Percentiles rank a stretch among this genome's conserved stretches.
Evolutionary conservation across 2,329 filamentous ascomycete species (phyloP).

Genomic region (Xylogone sp.): DNA sequence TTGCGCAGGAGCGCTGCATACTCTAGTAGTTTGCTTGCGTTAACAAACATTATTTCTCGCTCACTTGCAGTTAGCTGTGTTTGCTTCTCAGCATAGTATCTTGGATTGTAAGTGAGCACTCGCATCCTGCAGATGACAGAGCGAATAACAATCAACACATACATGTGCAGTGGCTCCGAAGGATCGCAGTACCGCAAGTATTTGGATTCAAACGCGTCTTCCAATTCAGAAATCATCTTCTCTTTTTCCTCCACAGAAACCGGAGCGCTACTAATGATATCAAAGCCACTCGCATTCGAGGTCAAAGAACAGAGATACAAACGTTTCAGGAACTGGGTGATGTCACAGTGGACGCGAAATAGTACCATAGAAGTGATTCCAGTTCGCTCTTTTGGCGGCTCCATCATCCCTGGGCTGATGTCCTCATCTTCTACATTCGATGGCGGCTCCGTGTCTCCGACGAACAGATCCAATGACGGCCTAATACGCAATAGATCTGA

Average conservation of each 20-base stretch:
- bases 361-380: slow-evolving; percentile 38
- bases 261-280: slow-evolving; percentile 8
- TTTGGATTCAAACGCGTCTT: slow-evolving; percentile 30
- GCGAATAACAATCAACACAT: slow-evolving; percentile 9
- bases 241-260: slow-evolving; percentile 14
- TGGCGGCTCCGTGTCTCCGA: slow-evolving; percentile 43
- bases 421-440: slow-evolving; percentile 50
- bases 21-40: slow-evolving; percentile 19
- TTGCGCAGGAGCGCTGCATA: slow-evolving; percentile 17
- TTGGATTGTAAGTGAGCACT: slow-evolving; percentile 17
- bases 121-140: slow-evolving; percentile 19
- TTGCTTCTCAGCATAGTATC: slow-evolving; percentile 9
- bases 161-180: slow-evolving; percentile 19
- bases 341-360: slow-evolving; percentile 32
- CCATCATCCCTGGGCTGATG: slow-evolving; percentile 39
- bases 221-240: slow-evolving; percentile 29
- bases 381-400: slow-evolving; percentile 39
- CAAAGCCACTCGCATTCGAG: slow-evolving; percentile 11
- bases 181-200: slow-evolving; percentile 33
- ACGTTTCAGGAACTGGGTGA: slow-evolving; percentile 35
- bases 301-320: slow-evolving; percentile 26
- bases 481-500: slow-evolving; percentile 42
- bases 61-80: slow-evolving; percentile 14
- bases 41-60: slow-evolving; percentile 19
- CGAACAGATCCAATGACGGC: slow-evolving; percentile 34